Evolutionary conservation across 192 early-diverging fungal genomes (phyloP), one percentile per base, ranked within the genome.

Genomic region (Kickxella alabastrina): DNA sequence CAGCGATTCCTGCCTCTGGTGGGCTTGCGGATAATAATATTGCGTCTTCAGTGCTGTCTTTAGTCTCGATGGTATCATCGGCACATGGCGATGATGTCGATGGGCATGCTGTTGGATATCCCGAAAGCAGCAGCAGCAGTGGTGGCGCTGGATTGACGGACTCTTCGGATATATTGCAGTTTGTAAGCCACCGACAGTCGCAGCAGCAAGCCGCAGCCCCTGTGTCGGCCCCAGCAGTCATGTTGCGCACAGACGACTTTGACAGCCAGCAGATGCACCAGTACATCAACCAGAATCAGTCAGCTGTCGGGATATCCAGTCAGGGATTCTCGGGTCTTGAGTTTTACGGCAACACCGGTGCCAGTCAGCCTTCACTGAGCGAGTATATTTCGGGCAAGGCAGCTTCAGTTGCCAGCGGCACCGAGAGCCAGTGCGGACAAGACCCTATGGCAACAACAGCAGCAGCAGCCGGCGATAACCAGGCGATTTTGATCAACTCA

Each of bases 331-430:
- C 5, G 1, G 27, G 38, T 24, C 25, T 17, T 1, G 38, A 39
- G 2, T 19, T 40, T 41, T 10, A 29, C 10, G 26, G 32, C n/a
- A 44, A 23, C 41, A 22, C 18, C 3, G 37, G 19, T 23, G 40
- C 43, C 25, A 46, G 50, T 34, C 69, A 74, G 64, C 71, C 71
- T 15, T 58, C 71, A 17, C 55, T 74, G 18, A 67, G 63, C 59
- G 71, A 74, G 54, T 74, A 74, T 43, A 54, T 74, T 6, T 49
- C 63, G 6, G 59, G 64, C 23, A 62, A 53, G 40, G 23, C 47
- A n/a, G 51, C 52, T 2, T 23, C 40, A 15, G 15, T 49, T 3
- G 35, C 32, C 12, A 42, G 35, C 27, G 42, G 41, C 46, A 42
- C 19, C 25, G 21, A 24, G 32, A 36, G 28, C 31, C 38, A 21